phyloP scores from a whole-genome alignment of 2,329 filamentous ascomycete genomes.

The Pseudodiploospora longispora region DNA sequence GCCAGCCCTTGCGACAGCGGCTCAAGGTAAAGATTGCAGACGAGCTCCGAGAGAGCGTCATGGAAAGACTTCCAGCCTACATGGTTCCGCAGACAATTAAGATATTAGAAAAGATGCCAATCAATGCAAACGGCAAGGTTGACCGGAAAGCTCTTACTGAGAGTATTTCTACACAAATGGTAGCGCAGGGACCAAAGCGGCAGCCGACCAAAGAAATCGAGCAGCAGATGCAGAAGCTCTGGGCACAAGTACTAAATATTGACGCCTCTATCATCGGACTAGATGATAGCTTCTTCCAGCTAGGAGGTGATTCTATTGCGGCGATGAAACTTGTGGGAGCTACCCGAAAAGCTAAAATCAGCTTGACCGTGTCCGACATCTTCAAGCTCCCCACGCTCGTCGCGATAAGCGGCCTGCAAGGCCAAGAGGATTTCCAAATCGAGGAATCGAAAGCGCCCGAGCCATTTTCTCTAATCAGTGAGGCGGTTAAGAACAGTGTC shows the following conservation, averaged over 20 bases:
- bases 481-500: conserved; percentile 1
- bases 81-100: conserved; percentile 18
- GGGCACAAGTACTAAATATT: conserved; percentile 27
- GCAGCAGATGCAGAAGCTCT: conserved; percentile 21
- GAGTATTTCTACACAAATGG: background rate
- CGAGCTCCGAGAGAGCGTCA: conserved; percentile 1
- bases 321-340: conserved; percentile 36
- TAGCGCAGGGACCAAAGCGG: background rate
- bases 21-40: conserved; percentile 2
- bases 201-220: conserved; percentile 5
- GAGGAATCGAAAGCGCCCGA: no score
- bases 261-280: conserved; percentile 24
- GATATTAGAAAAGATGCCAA: conserved; percentile 16
- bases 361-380: conserved; percentile 5
- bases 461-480: background rate
- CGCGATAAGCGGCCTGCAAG: background rate
- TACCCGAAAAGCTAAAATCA: conserved; percentile 1
- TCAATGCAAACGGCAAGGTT: conserved; percentile 18
- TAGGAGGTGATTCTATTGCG: conserved; percentile 39
- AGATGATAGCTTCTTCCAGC: conserved; percentile 39
- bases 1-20: conserved; percentile 10
- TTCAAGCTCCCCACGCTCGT: conserved; percentile 1
- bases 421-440: background rate
- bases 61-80: conserved; percentile 13
- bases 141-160: conserved; percentile 12